These are phyloP conservation scores for Hyaloraphidium curvatum DNA, from an alignment of 192 early-diverging fungal genomes.

Conservation along the genomic window DNA sequence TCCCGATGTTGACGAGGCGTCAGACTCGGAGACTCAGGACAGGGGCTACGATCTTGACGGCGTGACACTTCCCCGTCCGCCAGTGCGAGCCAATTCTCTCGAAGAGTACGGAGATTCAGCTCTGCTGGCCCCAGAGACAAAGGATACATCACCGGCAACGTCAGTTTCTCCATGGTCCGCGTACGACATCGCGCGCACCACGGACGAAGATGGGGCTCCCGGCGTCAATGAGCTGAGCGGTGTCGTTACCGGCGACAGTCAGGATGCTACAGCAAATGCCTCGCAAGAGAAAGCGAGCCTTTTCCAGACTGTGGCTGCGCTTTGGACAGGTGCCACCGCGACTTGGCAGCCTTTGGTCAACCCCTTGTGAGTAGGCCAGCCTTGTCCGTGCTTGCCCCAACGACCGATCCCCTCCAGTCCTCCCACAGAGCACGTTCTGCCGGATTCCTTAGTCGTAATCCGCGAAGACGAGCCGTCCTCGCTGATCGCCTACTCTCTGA, in stretches of 20 bases:
- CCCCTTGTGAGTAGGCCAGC: slow-evolving; percentile 43
- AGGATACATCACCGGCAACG: no score
- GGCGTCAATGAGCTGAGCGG: slow-evolving; percentile 8
- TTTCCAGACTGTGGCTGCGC: slow-evolving; percentile 52
- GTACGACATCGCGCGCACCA: no score
- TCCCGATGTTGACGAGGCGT: no score
- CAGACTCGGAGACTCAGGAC: no score
- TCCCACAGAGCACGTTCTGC: slow-evolving; percentile 70
- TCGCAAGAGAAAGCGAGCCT: slow-evolving; percentile 33
- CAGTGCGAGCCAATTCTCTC: no score
- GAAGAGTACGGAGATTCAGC: no score
- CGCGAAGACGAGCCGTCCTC: slow-evolving; percentile 84
- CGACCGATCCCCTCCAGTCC: slow-evolving; percentile 6
- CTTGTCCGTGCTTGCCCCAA: background rate
- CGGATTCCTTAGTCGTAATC: slow-evolving; percentile 66
- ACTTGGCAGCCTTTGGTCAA: slow-evolving; percentile 49
- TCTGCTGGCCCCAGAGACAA: no score
- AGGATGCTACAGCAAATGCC: slow-evolving; percentile 13
- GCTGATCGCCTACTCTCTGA: slow-evolving; percentile 76
- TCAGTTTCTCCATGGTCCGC: no score
- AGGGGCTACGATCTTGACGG: no score
- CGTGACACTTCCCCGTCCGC: no score
- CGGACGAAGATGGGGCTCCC: no score
- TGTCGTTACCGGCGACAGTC: slow-evolving; percentile 8
- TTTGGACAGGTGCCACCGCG: slow-evolving; percentile 47